A percentile compares a stretch with the other conserved stretches of the same genome.
Evolutionary conservation across 495 filamentous ascomycete genomes (phyloP).

Genomic region (Parmelia sp.): DNA sequence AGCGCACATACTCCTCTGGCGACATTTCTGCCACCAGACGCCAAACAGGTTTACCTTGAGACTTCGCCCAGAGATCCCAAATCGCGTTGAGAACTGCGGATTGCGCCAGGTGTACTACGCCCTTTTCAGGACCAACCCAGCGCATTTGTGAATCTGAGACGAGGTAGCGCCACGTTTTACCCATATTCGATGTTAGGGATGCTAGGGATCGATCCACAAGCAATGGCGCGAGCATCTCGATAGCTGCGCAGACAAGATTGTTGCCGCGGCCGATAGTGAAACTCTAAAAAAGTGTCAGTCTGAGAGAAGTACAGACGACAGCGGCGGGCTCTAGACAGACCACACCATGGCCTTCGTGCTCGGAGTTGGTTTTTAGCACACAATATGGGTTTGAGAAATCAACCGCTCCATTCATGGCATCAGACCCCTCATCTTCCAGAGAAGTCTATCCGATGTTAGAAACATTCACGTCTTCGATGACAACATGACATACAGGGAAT

Average conservation of each 20-base stretch:
- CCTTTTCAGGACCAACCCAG: conserved; percentile 95
- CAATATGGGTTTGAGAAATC: conserved; percentile 94
- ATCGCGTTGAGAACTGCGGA: conserved; percentile 87
- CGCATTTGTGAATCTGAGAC: conserved; percentile 84
- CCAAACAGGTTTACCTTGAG: conserved; percentile 82
- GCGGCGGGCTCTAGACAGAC: not conserved
- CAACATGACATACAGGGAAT: not conserved
- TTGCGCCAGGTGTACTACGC: conserved; percentile 86
- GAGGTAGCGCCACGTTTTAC: conserved; percentile 82
- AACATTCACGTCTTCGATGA: not conserved
- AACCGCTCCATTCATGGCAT: conserved; percentile 94
- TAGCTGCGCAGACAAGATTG: conserved; percentile 85
- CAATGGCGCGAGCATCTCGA: conserved; percentile 66
- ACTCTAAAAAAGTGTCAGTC: conserved; percentile 47
- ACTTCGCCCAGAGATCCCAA: conserved; percentile 94
- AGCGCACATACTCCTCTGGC: not conserved
- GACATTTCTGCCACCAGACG: conserved; percentile 49
- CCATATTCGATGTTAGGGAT: conserved; percentile 55
- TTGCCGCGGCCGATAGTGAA: conserved; percentile 97
- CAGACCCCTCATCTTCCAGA: conserved; percentile 88
- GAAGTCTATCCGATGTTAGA: conserved; percentile 54
- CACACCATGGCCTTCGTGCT: conserved; percentile 55
- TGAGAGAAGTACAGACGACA: conserved; percentile 43
- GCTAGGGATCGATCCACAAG: conserved; percentile 57
- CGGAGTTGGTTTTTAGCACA: conserved; percentile 74